Percentiles rank a stretch among this genome's conserved stretches.
These are phyloP conservation scores for Monosporascus ibericus DNA, from an alignment of 2,329 filamentous ascomycete genomes.

Conservation along the genomic window DNA sequence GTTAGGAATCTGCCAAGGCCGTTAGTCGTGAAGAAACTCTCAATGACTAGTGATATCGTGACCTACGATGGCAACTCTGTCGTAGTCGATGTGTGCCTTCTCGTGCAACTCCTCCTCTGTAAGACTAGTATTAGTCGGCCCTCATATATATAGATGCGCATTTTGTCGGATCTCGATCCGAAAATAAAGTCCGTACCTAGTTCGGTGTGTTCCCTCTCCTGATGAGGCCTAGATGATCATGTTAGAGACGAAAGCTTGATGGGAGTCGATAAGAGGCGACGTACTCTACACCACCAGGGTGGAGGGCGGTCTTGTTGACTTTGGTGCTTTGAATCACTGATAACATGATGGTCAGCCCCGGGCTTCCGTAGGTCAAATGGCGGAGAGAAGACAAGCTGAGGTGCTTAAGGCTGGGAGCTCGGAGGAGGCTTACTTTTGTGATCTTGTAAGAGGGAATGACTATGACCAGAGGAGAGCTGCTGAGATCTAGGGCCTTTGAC, in stretches of 20 bases:
- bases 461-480: conserved; percentile 28
- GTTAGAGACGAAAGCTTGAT: conserved; percentile 19
- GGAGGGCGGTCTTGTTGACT: conserved; percentile 88
- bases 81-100: conserved; percentile 97
- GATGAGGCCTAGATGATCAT: conserved; percentile 54
- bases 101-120: conserved; percentile 90
- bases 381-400: neutral
- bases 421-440: conserved; percentile 18
- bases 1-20: conserved; percentile 61
- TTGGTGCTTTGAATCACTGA: conserved; percentile 48
- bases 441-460: conserved; percentile 23
- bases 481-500: conserved; percentile 39
- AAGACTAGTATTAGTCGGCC: conserved; percentile 14
- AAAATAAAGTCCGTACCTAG: conserved; percentile 49
- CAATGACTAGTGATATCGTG: neutral
- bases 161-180: conserved; percentile 1
- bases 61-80: conserved; percentile 93
- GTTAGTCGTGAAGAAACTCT: conserved; percentile 12
- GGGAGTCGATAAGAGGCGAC: conserved; percentile 31
- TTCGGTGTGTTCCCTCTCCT: conserved; percentile 76
- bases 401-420: neutral
- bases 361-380: neutral
- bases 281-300: conserved; percentile 86
- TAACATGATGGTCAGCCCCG: conserved; percentile 11
- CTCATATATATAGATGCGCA: neutral